Evolutionary conservation across 192 early-diverging fungal genomes (phyloP), one percentile per base, ranked within the genome.

Genomic region (Backusella westeae): DNA sequence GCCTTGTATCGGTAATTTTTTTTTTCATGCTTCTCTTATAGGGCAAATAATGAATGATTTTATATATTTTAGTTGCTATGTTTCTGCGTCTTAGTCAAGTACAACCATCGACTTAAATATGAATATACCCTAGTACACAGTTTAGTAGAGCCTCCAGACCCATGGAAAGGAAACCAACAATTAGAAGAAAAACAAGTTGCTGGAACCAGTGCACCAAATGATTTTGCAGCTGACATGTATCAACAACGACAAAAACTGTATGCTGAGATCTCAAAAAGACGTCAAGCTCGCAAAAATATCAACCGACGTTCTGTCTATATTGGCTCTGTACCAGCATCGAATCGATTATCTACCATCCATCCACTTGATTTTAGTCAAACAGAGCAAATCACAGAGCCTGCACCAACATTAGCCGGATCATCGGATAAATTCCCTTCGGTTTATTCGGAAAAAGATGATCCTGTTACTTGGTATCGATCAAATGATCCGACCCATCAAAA

Each of bases 181-280:
- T 5, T 23, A n/a, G 10, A 69, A 41, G 29, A 70, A 35, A 26
- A 42, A 19, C 15, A 21, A n/a, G 14, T 35, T 26, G 9, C n/a
- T 38, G 2, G 7, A 38, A 26, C 68, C 23, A 23, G 3, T 69
- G 36, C n/a, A n/a, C 35, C 68, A 3, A 69, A 21, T 12, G 2
- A 36, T 19, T 23, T 69, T 8, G 15, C 34, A 19, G 21, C 34
- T 14, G 72, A 73, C 4, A 67, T 68, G 77, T 67, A 72, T 35
- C 38, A 74, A 1, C 71, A 73, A 17, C 77, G 77, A 4, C 77
- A 78, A 41, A 66, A 56, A 41, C 26, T 78, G 4, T 78, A 74
- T 59, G 67, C 41, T 39, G 72, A 73, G 26, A 78, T 78, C 39
- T 38, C 77, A 6, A 78, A 78, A 53, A 53, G 77, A 19, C 59